phyloP scores from a whole-genome alignment of 768 basidiomycete genomes.

The Termitomyces sp. region DNA sequence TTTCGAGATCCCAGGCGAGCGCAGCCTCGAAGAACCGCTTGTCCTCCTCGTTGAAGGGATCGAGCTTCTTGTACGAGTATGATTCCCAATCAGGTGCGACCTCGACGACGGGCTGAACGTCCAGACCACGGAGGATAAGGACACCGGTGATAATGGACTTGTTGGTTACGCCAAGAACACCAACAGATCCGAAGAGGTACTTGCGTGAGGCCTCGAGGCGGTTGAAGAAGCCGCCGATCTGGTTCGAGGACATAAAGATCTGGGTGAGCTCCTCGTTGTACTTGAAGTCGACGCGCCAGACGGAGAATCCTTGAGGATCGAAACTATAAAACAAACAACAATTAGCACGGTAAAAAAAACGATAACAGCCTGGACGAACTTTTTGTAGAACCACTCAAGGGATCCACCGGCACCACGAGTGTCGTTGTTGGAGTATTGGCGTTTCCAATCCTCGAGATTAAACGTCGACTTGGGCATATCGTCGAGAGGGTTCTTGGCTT shows the following conservation, averaged over 20 bases:
- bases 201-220: conserved; percentile 96
- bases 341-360: background rate
- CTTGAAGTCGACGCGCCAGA: conserved; percentile 94
- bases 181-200: conserved; percentile 91
- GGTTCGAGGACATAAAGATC: conserved; percentile 93
- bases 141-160: conserved; percentile 79
- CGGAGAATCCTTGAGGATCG: conserved; percentile 85
- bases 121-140: conserved; percentile 80
- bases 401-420: conserved; percentile 82
- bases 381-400: conserved; percentile 95
- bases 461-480: conserved; percentile 81
- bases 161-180: conserved; percentile 81
- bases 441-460: conserved; percentile 96
- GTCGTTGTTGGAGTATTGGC: conserved; percentile 96
- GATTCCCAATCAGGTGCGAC: conserved; percentile 92
- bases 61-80: conserved; percentile 76
- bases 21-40: conserved; percentile 91
- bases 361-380: conserved; percentile 46
- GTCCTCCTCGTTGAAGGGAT: conserved; percentile 67
- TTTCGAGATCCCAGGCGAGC: conserved; percentile 88
- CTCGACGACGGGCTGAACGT: conserved; percentile 63
- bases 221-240: conserved; percentile 96
- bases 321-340: conserved; percentile 44
- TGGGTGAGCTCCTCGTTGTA: conserved; percentile 92
- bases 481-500: conserved; percentile 93